A percentile compares a stretch with the other conserved stretches of the same genome.
phyloP scores from a whole-genome alignment of 441 rosid genomes.

The Geranium incanum region DNA sequence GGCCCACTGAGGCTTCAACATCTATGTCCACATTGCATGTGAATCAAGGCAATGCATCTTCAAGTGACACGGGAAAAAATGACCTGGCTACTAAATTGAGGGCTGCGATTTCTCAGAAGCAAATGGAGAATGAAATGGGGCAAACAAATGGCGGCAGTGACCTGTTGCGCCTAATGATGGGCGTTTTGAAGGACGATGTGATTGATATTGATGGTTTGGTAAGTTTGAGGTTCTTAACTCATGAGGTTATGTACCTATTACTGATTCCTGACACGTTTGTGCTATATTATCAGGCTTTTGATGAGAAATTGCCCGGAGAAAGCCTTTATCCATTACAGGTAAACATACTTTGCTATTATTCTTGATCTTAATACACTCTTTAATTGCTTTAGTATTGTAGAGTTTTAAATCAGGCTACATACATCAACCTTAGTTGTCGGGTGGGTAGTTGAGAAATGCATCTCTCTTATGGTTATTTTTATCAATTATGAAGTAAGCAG shows the following conservation, averaged over 20 bases:
- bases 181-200: conserved; percentile 83
- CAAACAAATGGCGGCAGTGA: conserved; percentile 74
- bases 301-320: conserved; percentile 71
- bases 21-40: conserved; percentile 49
- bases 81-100: conserved; percentile 84
- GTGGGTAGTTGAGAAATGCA: conserved; percentile 4
- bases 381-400: conserved; percentile 1
- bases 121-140: conserved; percentile 77
- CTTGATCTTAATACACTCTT: conserved; percentile 14
- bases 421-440: neutral
- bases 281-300: conserved; percentile 52
- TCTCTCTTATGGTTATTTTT: neutral
- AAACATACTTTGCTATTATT: conserved; percentile 5
- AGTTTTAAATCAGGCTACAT: neutral
- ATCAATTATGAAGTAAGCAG: conserved; percentile 1
- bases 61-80: conserved; percentile 64
- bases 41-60: conserved; percentile 46
- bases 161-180: conserved; percentile 78
- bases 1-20: conserved; percentile 60
- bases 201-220: conserved; percentile 95
- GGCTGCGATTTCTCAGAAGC: conserved; percentile 89
- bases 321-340: conserved; percentile 92
- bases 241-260: conserved; percentile 8
- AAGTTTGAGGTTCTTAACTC: conserved; percentile 31
- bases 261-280: conserved; percentile 16